Base-by-base conservation (phyloP, 345 rosid species). In the Populus alba region DNA sequence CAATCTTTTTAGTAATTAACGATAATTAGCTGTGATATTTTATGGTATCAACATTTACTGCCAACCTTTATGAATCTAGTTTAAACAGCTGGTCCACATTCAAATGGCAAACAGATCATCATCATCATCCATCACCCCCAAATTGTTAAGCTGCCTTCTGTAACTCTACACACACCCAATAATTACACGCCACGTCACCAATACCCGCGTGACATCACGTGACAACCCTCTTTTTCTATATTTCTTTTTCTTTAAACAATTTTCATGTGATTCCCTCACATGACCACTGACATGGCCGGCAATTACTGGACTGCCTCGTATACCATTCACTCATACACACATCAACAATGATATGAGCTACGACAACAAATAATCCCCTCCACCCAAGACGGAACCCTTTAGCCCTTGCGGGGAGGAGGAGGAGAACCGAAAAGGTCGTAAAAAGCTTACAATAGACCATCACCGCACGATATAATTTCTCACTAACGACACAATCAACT, bases 251-350 rank as follows among this genome's bases (percentile, higher is more conserved):
- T 11, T n/a, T 41, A 9, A 9, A 22, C 25, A 29, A 41, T 73
- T 53, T 2, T 78, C 89, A 84, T 83, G 84, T 82, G 85, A 77
- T 57, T 31, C 20, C 0, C 51, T 66, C 87, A 81, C 81, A 22
- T 75, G 88, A 80, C 75, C 74, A 3, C 25, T 74, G 82, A 81
- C 83, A 81, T 65, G 87, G 87, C 81, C 78, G 81, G 82, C 79
- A 23, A 6, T 8, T 22, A 67, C 62, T 80, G 84, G 80, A 63
- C 10, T 68, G n/a, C 78, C 33, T 39, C 53, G 0, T n/a, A 4
- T n/a, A 22, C 17, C 55, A 23, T 8, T 49, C 29, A 18, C 59
- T 39, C 51, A 4, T 45, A 45, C 51, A 45, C 51, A 13, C 51
- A 45, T 11, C 17, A 45, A 45, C 51, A 13, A 13, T 45, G 51